These are phyloP conservation scores for Solanum tacnaense DNA, from an alignment of 257 asterid genomes.

Conservation along the genomic window DNA sequence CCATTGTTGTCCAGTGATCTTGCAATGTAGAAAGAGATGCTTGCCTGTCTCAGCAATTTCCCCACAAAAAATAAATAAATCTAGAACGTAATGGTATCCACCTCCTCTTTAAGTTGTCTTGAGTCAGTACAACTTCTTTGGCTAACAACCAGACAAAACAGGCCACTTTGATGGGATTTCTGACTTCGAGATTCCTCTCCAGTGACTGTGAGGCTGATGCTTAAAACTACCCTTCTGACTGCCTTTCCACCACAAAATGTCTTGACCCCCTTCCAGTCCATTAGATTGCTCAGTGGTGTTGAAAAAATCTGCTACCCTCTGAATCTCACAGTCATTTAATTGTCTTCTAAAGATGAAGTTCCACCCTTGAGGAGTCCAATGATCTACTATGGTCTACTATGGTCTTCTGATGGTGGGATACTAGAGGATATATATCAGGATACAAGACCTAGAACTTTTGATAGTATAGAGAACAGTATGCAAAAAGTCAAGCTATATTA, in stretches of 20 bases:
- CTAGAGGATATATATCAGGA: background rate
- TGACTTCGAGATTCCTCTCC: background rate
- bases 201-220: background rate
- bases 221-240: background rate
- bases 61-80: background rate
- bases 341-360: background rate
- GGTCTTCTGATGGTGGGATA: background rate
- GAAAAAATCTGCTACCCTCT: background rate
- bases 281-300: background rate
- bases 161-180: background rate
- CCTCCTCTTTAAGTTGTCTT: background rate
- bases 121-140: background rate
- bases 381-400: background rate
- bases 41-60: background rate
- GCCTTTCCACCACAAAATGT: background rate
- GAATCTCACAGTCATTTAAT: background rate
- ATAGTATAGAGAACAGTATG: background rate
- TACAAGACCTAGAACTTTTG: background rate
- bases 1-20: background rate
- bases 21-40: background rate
- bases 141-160: background rate
- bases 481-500: background rate
- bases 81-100: background rate
- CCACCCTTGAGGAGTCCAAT: background rate
- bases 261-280: background rate